Evolutionary conservation across 192 early-diverging fungal species (phyloP).

Genomic region (Jimgerdemannia flammicorona): DNA sequence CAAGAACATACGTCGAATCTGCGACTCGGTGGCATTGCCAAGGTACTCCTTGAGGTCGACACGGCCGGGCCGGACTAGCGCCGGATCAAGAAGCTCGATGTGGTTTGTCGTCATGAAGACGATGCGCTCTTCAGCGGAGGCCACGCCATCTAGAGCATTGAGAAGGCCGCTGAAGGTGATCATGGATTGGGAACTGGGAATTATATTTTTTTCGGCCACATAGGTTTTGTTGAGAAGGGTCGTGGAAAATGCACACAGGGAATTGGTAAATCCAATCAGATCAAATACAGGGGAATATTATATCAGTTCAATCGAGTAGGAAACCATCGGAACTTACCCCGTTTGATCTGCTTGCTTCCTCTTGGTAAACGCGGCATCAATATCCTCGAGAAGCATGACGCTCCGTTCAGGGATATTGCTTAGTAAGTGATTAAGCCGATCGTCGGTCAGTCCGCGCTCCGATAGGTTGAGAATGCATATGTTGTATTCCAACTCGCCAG

Average conservation of each 20-base stretch:
- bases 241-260: too few relatives aligned
- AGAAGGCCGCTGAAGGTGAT: slow-evolving; percentile 84
- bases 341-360: slow-evolving; percentile 65
- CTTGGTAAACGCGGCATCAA: slow-evolving; percentile 83
- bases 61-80: slow-evolving; percentile 77
- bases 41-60: slow-evolving; percentile 75
- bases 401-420: slow-evolving; percentile 79
- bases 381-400: slow-evolving; percentile 76
- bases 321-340: slow-evolving; percentile 32
- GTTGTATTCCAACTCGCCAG: slow-evolving; percentile 83
- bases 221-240: not conserved
- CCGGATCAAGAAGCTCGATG: slow-evolving; percentile 71
- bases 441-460: slow-evolving; percentile 80
- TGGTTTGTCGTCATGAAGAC: slow-evolving; percentile 94
- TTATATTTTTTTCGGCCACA: too few relatives aligned
- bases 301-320: not conserved
- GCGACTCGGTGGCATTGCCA: slow-evolving; percentile 64
- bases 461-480: slow-evolving; percentile 85
- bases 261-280: slow-evolving; percentile 8
- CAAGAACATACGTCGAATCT: slow-evolving; percentile 72
- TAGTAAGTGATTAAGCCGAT: slow-evolving; percentile 75
- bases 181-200: slow-evolving; percentile 57
- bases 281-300: not conserved
- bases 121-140: slow-evolving; percentile 82
- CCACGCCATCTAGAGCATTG: slow-evolving; percentile 87